Evolutionary conservation across 129 eudicot genomes (phyloP).

Genomic region (Solidago caesia): DNA sequence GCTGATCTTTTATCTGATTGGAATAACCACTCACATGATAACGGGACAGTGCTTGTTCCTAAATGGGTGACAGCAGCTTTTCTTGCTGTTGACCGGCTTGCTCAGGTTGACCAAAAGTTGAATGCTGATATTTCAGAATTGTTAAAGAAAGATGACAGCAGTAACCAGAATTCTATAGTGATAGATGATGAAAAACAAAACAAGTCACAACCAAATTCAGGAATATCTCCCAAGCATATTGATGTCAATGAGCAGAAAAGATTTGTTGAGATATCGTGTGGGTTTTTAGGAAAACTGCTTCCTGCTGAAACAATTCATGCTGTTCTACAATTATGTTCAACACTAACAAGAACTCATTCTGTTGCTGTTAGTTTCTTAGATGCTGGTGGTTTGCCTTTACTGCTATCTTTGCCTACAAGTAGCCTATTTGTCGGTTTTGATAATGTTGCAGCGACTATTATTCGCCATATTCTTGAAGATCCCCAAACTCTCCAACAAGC

Average conservation of each 20-base stretch:
- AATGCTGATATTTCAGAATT: slow-evolving; percentile 66
- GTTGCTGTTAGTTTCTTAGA: slow-evolving; percentile 85
- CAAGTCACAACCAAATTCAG: slow-evolving; percentile 38
- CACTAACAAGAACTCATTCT: slow-evolving; percentile 80
- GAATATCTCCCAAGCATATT: slow-evolving; percentile 46
- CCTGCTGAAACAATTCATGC: slow-evolving; percentile 95
- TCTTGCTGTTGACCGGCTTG: slow-evolving; percentile 80
- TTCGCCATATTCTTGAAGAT: slow-evolving; percentile 95
- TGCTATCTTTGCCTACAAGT: slow-evolving; percentile 82
- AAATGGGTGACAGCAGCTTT: slow-evolving; percentile 96
- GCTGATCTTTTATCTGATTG: slow-evolving; percentile 68
- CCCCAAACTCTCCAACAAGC: slow-evolving; percentile 98
- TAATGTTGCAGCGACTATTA: slow-evolving; percentile 76
- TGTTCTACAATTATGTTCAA: slow-evolving; percentile 78
- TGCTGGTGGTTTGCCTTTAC: slow-evolving; percentile 73
- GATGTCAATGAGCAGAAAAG: slow-evolving; percentile 71
- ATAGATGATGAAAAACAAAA: slow-evolving; percentile 70
- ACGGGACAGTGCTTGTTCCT: slow-evolving; percentile 54
- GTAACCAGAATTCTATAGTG: slow-evolving; percentile 50
- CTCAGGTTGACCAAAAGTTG: slow-evolving; percentile 74
- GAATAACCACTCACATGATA: slow-evolving; percentile 42
- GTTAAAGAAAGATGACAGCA: slow-evolving; percentile 56
- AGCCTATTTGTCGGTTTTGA: slow-evolving; percentile 94
- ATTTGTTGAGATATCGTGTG: slow-evolving; percentile 78
- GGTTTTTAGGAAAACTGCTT: slow-evolving; percentile 60